phyloP scores from a whole-genome alignment of 768 basidiomycete genomes.

The Lyophyllum shimeji region DNA sequence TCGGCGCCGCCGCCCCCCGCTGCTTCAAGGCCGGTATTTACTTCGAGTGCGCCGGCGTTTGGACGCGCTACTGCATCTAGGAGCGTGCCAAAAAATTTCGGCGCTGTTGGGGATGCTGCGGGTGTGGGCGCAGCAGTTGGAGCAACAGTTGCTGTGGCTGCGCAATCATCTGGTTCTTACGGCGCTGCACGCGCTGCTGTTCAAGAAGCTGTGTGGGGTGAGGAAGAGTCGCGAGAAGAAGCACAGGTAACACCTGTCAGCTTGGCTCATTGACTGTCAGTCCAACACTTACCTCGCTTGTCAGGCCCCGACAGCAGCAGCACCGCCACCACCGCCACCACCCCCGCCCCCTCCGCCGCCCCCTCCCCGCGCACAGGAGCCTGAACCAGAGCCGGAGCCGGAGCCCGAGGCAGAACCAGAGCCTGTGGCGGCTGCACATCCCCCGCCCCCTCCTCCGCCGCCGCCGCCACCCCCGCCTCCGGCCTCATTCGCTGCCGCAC shows the following conservation, averaged over 20 bases:
- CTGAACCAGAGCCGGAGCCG: conserved; percentile 39
- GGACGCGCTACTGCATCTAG: conserved; percentile 40
- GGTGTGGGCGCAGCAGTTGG: conserved; percentile 38
- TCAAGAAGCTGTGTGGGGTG: conserved; percentile 30
- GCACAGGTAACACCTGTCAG: conserved; percentile 31
- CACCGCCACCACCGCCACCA: conserved; percentile 15
- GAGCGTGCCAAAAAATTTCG: conserved; percentile 42
- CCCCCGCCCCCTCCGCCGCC: conserved; percentile 22
- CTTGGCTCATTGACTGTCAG: neutral
- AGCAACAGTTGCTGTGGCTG: conserved; percentile 30
- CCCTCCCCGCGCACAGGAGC: conserved; percentile 25
- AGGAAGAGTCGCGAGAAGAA: conserved; percentile 24
- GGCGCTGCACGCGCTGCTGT: conserved; percentile 27
- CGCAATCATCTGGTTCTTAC: conserved; percentile 22
- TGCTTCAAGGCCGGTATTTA: conserved; percentile 35
- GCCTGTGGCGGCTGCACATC: neutral
- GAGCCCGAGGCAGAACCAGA: conserved; percentile 27
- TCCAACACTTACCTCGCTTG: conserved; percentile 12
- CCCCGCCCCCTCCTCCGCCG: neutral
- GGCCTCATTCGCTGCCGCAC: neutral
- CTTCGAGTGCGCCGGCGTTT: conserved; percentile 47
- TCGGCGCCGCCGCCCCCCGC: conserved; percentile 39
- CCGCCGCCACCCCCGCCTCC: conserved; percentile 5
- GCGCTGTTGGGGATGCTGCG: conserved; percentile 30
- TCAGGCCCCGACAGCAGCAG: conserved; percentile 38